Evolutionary conservation across 2,329 filamentous ascomycete species (phyloP), one percentile per base, ranked within the genome.

Genomic region (Fusarium pininemorale): DNA sequence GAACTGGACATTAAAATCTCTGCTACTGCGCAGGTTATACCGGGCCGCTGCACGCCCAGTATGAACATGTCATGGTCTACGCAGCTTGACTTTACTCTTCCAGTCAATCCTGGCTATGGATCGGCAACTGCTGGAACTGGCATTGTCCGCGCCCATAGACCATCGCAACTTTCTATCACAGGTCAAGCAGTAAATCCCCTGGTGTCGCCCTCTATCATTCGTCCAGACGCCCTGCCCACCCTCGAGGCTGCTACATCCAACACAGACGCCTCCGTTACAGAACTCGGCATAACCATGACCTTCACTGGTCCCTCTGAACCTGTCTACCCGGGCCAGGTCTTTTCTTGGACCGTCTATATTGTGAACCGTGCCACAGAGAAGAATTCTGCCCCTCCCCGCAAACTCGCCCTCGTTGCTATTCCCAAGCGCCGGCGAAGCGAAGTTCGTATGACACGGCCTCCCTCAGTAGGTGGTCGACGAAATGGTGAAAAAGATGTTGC

Each of bases 211-310:
- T 87, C 89, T 16, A 82, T 89, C 66, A 87, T 83, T 61, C 87
- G 88, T 2, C 90, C 90, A 5, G 90, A 92, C 79, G 85, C 90
- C 38, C 84, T 92, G 6, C 90, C 90, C 16, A 83, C 85, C 32
- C 85, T 91, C 50, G 89, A 91, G 75, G 86, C 89, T 32, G 82
- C 88, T 63, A 84, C 85, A 53, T 80, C 80, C 63, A 83, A 82
- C 73, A 82, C 81, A 41, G 87, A 89, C 56, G 81, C 85, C 53
- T 77, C 84, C 57, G 80, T 90, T 44, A 87, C 88, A 7, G 88
- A 92, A 67, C 89, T 93, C 57, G 93, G 92, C 66, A 89, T 96
- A 65, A 94, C 91, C 41, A 90, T 96, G 83, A 94, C 92, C 45
- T 92, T 96, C 78, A 89, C 88, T 11, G 90, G 89, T 0, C 92